Percentiles rank a stretch among this genome's conserved stretches.
phyloP scores from a whole-genome alignment of 2,329 filamentous ascomycete genomes.

The Xylariaceae sp. region DNA sequence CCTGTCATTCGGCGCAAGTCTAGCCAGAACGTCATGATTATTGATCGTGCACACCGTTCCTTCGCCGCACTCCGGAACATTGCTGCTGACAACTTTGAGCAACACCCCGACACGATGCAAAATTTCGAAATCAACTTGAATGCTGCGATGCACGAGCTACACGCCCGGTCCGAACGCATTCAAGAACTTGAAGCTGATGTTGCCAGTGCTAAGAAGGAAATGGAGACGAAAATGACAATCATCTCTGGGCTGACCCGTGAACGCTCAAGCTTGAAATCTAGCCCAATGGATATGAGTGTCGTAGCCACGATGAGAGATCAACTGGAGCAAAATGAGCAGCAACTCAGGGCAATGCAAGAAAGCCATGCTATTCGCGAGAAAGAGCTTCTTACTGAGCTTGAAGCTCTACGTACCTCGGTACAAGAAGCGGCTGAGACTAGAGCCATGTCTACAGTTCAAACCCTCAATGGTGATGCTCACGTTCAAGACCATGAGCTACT shows the following conservation, averaged over 20 bases:
- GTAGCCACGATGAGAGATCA: conserved; percentile 87
- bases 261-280: conserved; percentile 82
- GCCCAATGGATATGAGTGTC: conserved; percentile 89
- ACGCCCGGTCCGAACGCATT: conserved; percentile 84
- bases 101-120: conserved; percentile 82
- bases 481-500: conserved; percentile 41
- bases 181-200: conserved; percentile 89
- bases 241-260: conserved; percentile 94
- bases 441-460: conserved; percentile 21
- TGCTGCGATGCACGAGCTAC: conserved; percentile 89
- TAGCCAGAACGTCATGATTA: conserved; percentile 83
- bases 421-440: conserved; percentile 39
- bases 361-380: conserved; percentile 75
- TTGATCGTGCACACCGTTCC: conserved; percentile 89
- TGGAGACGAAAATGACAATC: conserved; percentile 95
- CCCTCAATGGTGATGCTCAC: conserved; percentile 40
- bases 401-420: conserved; percentile 66
- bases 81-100: conserved; percentile 83
- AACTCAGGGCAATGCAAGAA: conserved; percentile 76
- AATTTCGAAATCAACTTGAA: conserved; percentile 93
- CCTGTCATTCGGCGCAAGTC: conserved; percentile 92
- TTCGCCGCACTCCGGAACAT: conserved; percentile 90
- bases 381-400: conserved; percentile 74
- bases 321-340: conserved; percentile 82
- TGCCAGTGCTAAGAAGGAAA: conserved; percentile 84